phyloP scores from a whole-genome alignment of 2,329 filamentous ascomycete genomes.

The Macrophomina pseudophaseolina region DNA sequence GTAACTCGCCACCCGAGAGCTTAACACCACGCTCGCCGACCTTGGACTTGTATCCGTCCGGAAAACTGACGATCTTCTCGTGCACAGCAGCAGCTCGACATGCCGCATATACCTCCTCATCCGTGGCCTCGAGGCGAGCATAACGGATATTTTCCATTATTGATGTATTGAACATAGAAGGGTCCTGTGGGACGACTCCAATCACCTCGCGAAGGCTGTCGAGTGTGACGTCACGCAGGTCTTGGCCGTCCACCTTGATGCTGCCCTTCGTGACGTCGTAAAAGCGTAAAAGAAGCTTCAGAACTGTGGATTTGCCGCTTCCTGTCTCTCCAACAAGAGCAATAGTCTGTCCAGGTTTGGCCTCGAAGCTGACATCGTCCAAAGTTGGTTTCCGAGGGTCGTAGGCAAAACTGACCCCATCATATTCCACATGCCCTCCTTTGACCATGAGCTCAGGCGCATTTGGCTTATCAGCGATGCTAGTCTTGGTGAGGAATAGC shows the following conservation, averaged over 20 bases:
- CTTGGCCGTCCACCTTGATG: constrained; percentile 64
- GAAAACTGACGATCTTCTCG: constrained; percentile 65
- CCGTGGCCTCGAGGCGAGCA: constrained; percentile 64
- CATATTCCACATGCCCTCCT: constrained; percentile 59
- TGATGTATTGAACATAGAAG: constrained; percentile 67
- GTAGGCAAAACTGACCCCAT: constrained; percentile 62
- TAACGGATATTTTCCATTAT: constrained; percentile 70
- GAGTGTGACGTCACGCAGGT: constrained; percentile 64
- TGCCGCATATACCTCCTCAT: constrained; percentile 64
- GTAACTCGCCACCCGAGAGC: constrained; percentile 69
- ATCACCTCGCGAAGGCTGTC: constrained; percentile 63
- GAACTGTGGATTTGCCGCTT: constrained; percentile 65
- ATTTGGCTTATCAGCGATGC: constrained; percentile 23
- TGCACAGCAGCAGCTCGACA: constrained; percentile 68
- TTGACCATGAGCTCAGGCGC: constrained; percentile 47
- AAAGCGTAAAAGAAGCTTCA: constrained; percentile 66
- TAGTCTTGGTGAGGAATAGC: constrained; percentile 28
- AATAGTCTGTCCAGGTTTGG: constrained; percentile 60
- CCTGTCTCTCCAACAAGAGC: constrained; percentile 68
- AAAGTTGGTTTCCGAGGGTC: constrained; percentile 59
- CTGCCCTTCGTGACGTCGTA: constrained; percentile 62
- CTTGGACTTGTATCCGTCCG: constrained; percentile 48
- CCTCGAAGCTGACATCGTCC: constrained; percentile 55
- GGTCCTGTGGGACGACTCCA: constrained; percentile 69
- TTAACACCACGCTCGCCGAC: constrained; percentile 48